Percentiles rank a stretch among this genome's conserved stretches.
Conservation (phyloP, 495 filamentous ascomycete genomes). For the Aspergillus heteromorphus region DNA sequence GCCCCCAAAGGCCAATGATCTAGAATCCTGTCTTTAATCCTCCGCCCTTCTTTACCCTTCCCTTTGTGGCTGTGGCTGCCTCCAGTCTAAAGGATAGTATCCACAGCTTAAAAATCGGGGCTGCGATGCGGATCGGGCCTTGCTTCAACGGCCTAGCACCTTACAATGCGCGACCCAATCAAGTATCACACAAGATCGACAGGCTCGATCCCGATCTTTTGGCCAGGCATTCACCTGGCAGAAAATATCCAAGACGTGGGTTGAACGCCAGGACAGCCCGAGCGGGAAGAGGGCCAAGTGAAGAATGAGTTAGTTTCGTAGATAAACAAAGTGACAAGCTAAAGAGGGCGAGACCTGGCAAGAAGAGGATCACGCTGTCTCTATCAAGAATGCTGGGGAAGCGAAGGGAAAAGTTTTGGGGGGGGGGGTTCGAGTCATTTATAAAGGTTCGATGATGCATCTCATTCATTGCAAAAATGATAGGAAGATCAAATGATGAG, state of each 20-base stretch:
- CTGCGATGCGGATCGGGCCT: conserved; percentile 3
- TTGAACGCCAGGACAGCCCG: neutral
- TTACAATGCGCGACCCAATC: neutral
- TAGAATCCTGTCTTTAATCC: neutral
- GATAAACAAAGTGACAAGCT: neutral
- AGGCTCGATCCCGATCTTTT: neutral
- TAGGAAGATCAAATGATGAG: no score
- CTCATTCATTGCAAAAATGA: neutral
- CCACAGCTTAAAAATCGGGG: conserved; percentile 4
- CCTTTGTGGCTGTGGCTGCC: conserved; percentile 3
- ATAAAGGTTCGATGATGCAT: neutral
- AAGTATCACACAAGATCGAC: conserved; percentile 1
- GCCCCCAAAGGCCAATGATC: neutral
- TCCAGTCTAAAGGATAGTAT: neutral
- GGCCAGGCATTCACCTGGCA: neutral
- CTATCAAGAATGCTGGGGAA: neutral
- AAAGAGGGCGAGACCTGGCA: neutral
- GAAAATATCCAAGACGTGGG: neutral
- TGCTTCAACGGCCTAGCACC: neutral
- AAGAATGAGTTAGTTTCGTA: neutral
- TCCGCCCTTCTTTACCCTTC: neutral
- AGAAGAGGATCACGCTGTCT: neutral
- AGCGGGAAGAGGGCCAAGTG: neutral
- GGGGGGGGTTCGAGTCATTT: neutral
- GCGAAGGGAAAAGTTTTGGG: no score